A percentile compares a stretch with the other conserved stretches of the same genome.
Conservation (phyloP, 2,329 filamentous ascomycete species). For the Diplodia sapinea region DNA sequence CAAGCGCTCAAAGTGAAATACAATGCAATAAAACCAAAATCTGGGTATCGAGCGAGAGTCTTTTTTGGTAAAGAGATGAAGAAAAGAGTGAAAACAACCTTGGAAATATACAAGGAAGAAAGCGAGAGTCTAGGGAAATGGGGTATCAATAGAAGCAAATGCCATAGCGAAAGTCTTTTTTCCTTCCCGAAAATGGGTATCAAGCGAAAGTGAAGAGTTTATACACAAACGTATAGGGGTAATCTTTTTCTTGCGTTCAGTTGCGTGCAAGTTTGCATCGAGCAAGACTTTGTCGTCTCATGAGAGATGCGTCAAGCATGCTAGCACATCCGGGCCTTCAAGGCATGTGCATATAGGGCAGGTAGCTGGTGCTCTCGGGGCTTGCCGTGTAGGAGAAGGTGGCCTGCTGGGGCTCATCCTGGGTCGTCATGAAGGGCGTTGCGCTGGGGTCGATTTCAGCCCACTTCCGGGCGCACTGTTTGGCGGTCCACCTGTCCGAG, state of each 20-base stretch:
- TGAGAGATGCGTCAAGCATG: constrained; percentile 2
- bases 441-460: constrained; percentile 51
- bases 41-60: constrained; percentile 30
- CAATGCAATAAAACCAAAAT: constrained; percentile 1
- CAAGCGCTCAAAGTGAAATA: constrained; percentile 1
- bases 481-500: constrained; percentile 58
- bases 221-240: constrained; percentile 3
- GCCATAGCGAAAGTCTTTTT: constrained; percentile 26
- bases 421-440: constrained; percentile 44
- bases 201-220: constrained; percentile 22
- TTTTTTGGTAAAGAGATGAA: background rate
- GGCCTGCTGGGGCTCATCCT: constrained; percentile 36
- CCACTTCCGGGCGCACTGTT: constrained; percentile 59
- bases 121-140: constrained; percentile 18
- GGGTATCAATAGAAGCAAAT: constrained; percentile 24
- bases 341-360: constrained; percentile 43
- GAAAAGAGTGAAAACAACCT: background rate
- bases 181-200: constrained; percentile 16
- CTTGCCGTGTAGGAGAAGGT: constrained; percentile 42
- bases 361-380: constrained; percentile 43
- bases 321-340: constrained; percentile 31
- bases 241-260: background rate
- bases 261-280: constrained; percentile 23
- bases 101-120: constrained; percentile 18
- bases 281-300: constrained; percentile 5